Evolutionary conservation across 352 stramenopile genomes (phyloP), one percentile per base, ranked within the genome.

Genomic region (Globisporangium heterothallicum): DNA sequence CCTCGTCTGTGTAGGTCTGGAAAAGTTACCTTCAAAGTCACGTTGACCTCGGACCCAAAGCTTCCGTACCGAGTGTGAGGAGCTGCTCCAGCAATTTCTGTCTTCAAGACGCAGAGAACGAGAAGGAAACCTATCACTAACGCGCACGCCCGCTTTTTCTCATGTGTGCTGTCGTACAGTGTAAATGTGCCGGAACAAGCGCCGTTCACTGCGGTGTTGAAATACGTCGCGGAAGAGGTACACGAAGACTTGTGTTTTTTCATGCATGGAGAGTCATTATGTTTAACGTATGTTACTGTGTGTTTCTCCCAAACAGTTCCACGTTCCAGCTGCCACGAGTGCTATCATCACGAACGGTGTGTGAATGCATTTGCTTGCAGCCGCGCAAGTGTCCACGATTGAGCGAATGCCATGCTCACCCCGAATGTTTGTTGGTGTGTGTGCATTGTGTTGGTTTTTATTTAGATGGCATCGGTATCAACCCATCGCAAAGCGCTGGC

Each of bases 21-120:
- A 27, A 94, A 92, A 66, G 80, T 94, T 29, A 87, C 79, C 32
- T 94, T 94, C 61, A 92, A 92, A 61, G 78, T 94, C 42, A 94
- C 78, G 35, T 72, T 94, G 25, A 87, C 84, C 35, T 94, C 84
- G n/a, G 84, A 94, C 66, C 81, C 80, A 14, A 91, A 90, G 68
- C 74, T 92, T 21, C 84, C 84, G 16, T 94, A 86, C 55, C 76
- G 79, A 29, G 71, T 94, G 76, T 86, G 50, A 30, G n/a, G n/a
- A n/a, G n/a, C n/a, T n/a, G 66, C 30, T 36, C 30, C 30, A 8
- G 3, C 2, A 8, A 3, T 16, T 74, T 2, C 29, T 1, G 14
- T 35, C 18, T 14, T 42, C 13, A 18, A 52, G 14, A 16, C 2
- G 16, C 43, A 2, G n/a, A 38, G 6, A n/a, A 18, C 10, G 32